Evolutionary conservation across 805 yeast species (phyloP), one percentile per base, ranked within the genome.

Genomic region (Ogataea thermomethanolica): DNA sequence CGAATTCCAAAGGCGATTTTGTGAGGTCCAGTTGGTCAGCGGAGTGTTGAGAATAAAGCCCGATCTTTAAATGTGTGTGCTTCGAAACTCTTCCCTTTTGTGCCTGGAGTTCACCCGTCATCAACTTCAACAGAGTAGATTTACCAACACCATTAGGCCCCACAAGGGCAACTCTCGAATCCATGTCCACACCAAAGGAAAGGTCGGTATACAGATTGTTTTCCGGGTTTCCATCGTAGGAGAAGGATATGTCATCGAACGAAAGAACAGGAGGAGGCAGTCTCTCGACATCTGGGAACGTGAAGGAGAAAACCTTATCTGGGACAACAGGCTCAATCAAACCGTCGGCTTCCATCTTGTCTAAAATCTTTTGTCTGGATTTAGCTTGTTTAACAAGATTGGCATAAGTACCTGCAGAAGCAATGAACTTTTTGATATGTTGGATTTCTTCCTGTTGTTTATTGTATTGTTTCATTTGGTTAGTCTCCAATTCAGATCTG

Each of bases 331-430:
- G 83, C 70, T 86, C 86, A 60, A 93, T 85, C 59, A 85, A 76
- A 62, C 99, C 99, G 65, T 93, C 99, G 55, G 99, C 98, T 73
- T 93, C 99, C 99, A 93, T 93, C 83, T 93, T 93, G 72, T 93
- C 99, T 67, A 93, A 76, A 64, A 93, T 93, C 83, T 93, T 93
- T 78, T 93, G 99, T 73, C 98, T 87, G 25, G 99, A 93, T 71
- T 93, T 93, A 51, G 99, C 99, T 73, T 93, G 99, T 67, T 86
- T 88, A 44, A 93, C 99, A 74, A 93, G 76, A 73, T 93, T 93
- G 48, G 99, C 98, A 71, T 93, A 93, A 41, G 99, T 93, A 90
- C 99, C 99, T 43, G 99, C 99, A 55, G 96, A 85, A 27, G 99
- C 99, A 71, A 93, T 93, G 66, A 93, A 93, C 73, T 93, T 93